phyloP scores from a whole-genome alignment of 2,329 filamentous ascomycete species.

The Nothophoma quercina region DNA sequence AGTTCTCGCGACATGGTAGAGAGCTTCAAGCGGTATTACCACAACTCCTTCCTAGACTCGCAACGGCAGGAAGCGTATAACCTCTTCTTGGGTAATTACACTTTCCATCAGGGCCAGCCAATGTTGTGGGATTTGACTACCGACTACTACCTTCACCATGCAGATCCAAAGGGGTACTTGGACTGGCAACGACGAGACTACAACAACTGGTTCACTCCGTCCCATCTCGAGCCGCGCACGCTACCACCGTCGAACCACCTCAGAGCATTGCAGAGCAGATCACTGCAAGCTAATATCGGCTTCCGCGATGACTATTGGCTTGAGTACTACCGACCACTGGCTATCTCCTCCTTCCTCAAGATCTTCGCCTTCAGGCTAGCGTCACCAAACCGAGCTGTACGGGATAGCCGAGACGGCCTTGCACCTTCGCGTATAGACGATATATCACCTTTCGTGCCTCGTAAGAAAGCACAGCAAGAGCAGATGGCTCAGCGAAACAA shows the following conservation, averaged over 20 bases:
- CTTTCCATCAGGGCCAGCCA: constrained; percentile 83
- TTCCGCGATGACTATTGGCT: constrained; percentile 95
- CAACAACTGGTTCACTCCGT: constrained; percentile 86
- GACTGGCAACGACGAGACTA: constrained; percentile 72
- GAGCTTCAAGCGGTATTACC: constrained; percentile 98
- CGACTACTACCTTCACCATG: constrained; percentile 95
- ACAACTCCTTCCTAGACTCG: constrained; percentile 97
- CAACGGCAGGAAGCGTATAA: constrained; percentile 98
- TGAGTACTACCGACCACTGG: constrained; percentile 91
- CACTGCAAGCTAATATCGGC: constrained; percentile 51
- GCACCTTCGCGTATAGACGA: constrained; percentile 79
- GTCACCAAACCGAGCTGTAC: constrained; percentile 78
- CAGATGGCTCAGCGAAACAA: constrained; percentile 66
- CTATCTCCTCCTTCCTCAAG: constrained; percentile 87
- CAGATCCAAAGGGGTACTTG: constrained; percentile 77
- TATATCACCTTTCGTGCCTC: constrained; percentile 85
- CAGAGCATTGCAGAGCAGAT: constrained; percentile 41
- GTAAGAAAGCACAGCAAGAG: constrained; percentile 61
- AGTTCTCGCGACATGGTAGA: constrained; percentile 99
- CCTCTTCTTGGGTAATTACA: constrained; percentile 94
- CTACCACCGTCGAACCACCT: constrained; percentile 61
- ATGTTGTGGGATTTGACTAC: constrained; percentile 97
- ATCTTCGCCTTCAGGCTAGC: constrained; percentile 94
- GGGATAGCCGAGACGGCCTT: constrained; percentile 76
- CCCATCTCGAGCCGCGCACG: constrained; percentile 69